A percentile compares a stretch with the other conserved stretches of the same genome.
These are phyloP conservation scores for Phytophthora idaei DNA, from an alignment of 352 stramenopile genomes.

Conservation along the genomic window DNA sequence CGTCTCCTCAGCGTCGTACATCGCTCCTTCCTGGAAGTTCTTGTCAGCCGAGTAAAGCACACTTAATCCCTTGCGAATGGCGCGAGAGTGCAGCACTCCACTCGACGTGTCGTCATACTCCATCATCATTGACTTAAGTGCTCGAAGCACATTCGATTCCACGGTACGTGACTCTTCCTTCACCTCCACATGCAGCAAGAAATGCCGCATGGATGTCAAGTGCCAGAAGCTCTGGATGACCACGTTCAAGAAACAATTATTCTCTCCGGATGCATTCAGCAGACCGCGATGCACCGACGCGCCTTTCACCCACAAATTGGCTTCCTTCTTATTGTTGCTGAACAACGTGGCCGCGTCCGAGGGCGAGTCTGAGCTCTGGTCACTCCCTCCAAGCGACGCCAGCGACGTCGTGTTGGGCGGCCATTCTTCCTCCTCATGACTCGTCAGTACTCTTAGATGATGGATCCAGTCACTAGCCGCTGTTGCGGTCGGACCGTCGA, in stretches of 20 bases:
- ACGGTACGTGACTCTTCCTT: slow-evolving; percentile 74
- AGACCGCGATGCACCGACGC: slow-evolving; percentile 82
- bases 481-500: slow-evolving; percentile 63
- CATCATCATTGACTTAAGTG: slow-evolving; percentile 82
- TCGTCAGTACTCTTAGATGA: slow-evolving; percentile 60
- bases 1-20: slow-evolving; percentile 89
- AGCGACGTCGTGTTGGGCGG: slow-evolving; percentile 30
- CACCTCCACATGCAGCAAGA: slow-evolving; percentile 86
- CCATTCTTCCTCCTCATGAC: slow-evolving; percentile 43
- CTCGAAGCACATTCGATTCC: slow-evolving; percentile 77
- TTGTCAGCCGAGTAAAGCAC: slow-evolving; percentile 85
- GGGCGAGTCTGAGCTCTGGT: slow-evolving; percentile 34
- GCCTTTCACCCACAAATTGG: slow-evolving; percentile 83
- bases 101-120: slow-evolving; percentile 87
- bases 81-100: slow-evolving; percentile 74
- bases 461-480: slow-evolving; percentile 80
- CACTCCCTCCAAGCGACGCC: slow-evolving; percentile 31
- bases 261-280: slow-evolving; percentile 82
- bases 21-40: slow-evolving; percentile 87
- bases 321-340: slow-evolving; percentile 55
- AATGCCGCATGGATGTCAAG: slow-evolving; percentile 86
- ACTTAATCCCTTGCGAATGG: slow-evolving; percentile 84
- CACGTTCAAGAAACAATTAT: slow-evolving; percentile 92
- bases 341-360: slow-evolving; percentile 25
- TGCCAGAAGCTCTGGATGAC: slow-evolving; percentile 93